phyloP scores from a whole-genome alignment of 1,139 yeast species.

The Kurtzmaniella quercitrusa region DNA sequence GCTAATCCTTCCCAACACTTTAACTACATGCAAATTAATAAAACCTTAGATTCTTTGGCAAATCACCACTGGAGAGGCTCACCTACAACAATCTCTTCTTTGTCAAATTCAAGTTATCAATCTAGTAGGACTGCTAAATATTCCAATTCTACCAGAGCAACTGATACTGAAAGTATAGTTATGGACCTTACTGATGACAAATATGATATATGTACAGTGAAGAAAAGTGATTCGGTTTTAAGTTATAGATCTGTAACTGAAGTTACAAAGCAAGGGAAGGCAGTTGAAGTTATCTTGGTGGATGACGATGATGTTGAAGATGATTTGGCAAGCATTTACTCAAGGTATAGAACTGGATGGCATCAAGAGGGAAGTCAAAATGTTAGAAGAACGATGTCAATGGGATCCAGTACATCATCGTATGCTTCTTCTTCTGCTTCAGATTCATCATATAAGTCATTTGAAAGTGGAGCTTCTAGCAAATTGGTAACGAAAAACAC shows the following conservation, averaged over 20 bases:
- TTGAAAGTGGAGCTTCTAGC: constrained; percentile 13
- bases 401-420: constrained; percentile 9
- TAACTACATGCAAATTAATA: constrained; percentile 6
- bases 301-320: constrained; percentile 30
- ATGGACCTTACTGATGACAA: constrained; percentile 43
- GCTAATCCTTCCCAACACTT: not conserved
- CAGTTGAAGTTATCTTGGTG: constrained; percentile 44
- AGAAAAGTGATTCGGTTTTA: constrained; percentile 29
- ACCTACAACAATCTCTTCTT: constrained; percentile 1
- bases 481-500: not conserved
- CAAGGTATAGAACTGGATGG: constrained; percentile 37
- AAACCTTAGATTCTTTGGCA: constrained; percentile 5
- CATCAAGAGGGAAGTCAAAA: constrained; percentile 20
- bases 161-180: constrained; percentile 36
- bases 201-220: constrained; percentile 33
- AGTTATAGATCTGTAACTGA: constrained; percentile 41
- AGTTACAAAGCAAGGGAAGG: constrained; percentile 35
- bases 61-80: not conserved
- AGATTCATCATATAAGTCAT: constrained; percentile 15
- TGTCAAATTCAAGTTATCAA: constrained; percentile 23
- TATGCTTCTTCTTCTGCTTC: constrained; percentile 9
- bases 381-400: constrained; percentile 10
- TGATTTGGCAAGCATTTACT: constrained; percentile 39
- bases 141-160: constrained; percentile 13
- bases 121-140: constrained; percentile 25